phyloP scores from a whole-genome alignment of 306 rosid species.

The Medicago lupulina region DNA sequence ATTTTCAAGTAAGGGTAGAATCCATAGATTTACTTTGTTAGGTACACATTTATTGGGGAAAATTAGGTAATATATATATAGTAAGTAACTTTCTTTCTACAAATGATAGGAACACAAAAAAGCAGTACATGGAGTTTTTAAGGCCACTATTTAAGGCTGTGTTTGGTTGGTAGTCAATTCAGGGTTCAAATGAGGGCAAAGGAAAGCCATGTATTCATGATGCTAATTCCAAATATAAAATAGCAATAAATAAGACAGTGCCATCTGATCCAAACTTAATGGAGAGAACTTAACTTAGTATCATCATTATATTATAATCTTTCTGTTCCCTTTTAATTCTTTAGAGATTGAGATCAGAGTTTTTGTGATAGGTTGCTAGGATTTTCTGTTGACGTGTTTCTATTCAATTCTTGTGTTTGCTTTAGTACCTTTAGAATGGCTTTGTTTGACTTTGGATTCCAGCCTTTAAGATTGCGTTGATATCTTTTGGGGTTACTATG shows the following conservation, averaged over 20 bases:
- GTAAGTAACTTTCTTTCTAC: slow-evolving; percentile 4
- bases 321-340: too few relatives aligned
- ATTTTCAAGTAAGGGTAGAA: neutral
- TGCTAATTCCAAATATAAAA: slow-evolving; percentile 1
- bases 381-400: too few relatives aligned
- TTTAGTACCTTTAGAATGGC: too few relatives aligned
- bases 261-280: neutral
- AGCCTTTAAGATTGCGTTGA: too few relatives aligned
- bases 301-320: neutral
- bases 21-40: neutral
- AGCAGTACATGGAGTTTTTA: neutral
- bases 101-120: neutral
- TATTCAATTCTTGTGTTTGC: too few relatives aligned
- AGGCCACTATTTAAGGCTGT: neutral
- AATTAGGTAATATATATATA: neutral
- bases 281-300: neutral
- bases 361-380: too few relatives aligned
- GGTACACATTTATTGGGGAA: slow-evolving; percentile 10
- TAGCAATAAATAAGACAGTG: slow-evolving; percentile 13
- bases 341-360: too few relatives aligned
- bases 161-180: slow-evolving; percentile 32
- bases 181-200: neutral
- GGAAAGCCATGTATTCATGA: neutral
- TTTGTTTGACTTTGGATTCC: too few relatives aligned
- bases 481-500: too few relatives aligned